Conservation (phyloP, 331 rosid genomes). For the Malus hybrid region DNA sequence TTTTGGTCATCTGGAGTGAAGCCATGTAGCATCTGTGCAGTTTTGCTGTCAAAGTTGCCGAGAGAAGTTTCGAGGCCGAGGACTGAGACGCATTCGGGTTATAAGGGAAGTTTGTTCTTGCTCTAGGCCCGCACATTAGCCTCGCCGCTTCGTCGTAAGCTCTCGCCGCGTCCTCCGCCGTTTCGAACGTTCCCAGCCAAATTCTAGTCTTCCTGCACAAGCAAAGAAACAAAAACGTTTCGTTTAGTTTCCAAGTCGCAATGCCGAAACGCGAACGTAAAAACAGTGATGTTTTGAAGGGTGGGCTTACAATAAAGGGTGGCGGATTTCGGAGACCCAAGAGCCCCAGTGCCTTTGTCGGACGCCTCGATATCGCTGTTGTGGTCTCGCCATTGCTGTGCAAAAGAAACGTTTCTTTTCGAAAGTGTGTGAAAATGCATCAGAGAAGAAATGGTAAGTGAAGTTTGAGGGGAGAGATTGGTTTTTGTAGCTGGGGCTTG, state of each 20-base stretch:
- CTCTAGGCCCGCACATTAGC: constrained; percentile 87
- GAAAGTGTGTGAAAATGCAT: constrained; percentile 43
- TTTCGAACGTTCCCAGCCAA: constrained; percentile 96
- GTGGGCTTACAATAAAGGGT: constrained; percentile 74
- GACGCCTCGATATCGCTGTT: constrained; percentile 93
- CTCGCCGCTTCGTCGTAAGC: constrained; percentile 98
- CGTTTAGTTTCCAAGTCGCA: background rate
- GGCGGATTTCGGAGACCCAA: constrained; percentile 99
- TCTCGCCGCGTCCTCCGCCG: constrained; percentile 89
- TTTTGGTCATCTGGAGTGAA: constrained; percentile 68
- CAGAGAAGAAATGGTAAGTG: background rate
- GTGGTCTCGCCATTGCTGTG: constrained; percentile 76
- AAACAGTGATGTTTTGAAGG: background rate
- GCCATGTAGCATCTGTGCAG: constrained; percentile 88
- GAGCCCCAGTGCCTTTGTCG: constrained; percentile 99
- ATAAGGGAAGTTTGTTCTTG: constrained; percentile 88
- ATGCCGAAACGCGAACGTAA: background rate
- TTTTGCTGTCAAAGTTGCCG: constrained; percentile 80
- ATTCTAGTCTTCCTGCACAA: constrained; percentile 81
- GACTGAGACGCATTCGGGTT: constrained; percentile 65
- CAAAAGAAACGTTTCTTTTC: constrained; percentile 17
- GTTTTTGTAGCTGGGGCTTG: constrained; percentile 52
- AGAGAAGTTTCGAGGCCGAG: constrained; percentile 79
- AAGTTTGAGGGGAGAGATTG: constrained; percentile 8
- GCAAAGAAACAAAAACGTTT: constrained; percentile 3